Percentiles rank a stretch among this genome's conserved stretches.
phyloP scores from a whole-genome alignment of 768 basidiomycete genomes.

The Psilocybe subaeruginosa region DNA sequence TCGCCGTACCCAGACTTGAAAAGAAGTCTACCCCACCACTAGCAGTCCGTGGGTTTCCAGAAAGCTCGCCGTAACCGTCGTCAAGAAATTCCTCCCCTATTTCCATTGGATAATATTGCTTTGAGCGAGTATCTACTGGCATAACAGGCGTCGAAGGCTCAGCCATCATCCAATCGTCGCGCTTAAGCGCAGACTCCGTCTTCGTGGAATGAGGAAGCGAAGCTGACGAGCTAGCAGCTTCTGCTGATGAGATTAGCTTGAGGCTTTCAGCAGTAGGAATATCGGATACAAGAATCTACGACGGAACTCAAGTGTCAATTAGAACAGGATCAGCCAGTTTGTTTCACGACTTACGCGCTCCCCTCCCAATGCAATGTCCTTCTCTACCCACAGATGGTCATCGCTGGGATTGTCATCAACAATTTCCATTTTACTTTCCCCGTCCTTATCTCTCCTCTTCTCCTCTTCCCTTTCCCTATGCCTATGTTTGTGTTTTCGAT shows the following conservation, averaged over 20 bases:
- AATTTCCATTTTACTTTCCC: conserved; percentile 45
- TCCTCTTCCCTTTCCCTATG: conserved; percentile 43
- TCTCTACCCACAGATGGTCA: conserved; percentile 86
- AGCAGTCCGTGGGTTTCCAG: conserved; percentile 45
- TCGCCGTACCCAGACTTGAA: conserved; percentile 81
- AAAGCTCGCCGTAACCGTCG: conserved; percentile 65
- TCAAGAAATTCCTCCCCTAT: conserved; percentile 53
- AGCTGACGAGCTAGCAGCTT: conserved; percentile 44
- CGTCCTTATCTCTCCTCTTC: conserved; percentile 35
- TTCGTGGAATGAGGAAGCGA: conserved; percentile 47
- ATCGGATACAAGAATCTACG: conserved; percentile 64
- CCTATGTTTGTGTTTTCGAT: conserved; percentile 49
- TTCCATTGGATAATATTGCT: conserved; percentile 23
- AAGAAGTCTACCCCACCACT: conserved; percentile 85
- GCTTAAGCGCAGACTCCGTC: conserved; percentile 55
- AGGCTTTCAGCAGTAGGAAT: conserved; percentile 80
- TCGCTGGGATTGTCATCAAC: conserved; percentile 77
- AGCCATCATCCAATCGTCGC: conserved; percentile 93
- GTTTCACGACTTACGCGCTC: conserved; percentile 56
- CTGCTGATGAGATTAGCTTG: conserved; percentile 64
- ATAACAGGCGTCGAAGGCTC: conserved; percentile 36
- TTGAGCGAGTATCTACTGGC: conserved; percentile 25
- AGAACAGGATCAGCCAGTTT: background rate
- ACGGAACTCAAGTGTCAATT: background rate
- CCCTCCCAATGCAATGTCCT: conserved; percentile 80